Base-by-base conservation (phyloP, 495 filamentous ascomycete species). In the Jackrogersella minutella region DNA sequence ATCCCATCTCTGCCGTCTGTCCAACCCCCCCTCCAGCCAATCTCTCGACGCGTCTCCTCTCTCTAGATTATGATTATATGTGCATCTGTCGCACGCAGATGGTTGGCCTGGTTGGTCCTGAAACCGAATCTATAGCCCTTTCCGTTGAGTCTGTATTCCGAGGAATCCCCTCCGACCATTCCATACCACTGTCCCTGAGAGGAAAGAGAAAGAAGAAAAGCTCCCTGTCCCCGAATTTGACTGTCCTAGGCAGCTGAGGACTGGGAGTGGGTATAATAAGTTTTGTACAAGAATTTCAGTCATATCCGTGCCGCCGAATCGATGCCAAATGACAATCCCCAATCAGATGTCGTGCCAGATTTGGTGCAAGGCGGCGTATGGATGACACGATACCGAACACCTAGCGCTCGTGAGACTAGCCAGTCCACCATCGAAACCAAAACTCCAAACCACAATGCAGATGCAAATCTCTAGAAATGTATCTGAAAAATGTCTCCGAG, bases 381-480 rank as follows among this genome's bases (percentile, higher is more conserved):
- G 14, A 51, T n/a, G 41, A 30, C 11, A 53, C 19, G 56, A 65
- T 37, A 19, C 13, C 30, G 44, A 51, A 33, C 39, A 37, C 13
- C 40, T 5, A 5, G 33, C 31, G 4, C 28, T 58, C 24, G 58
- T 14, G 37, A 31, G 24, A 54, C 40, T 54, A 26, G 28, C 50
- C 41, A 10, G 22, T 44, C 55, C 55, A 55, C 30, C 41, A 55
- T 26, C 34, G 30, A 30, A 41, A 56, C 26, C 61, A 44, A 40
- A 69, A 69, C 66, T 65, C 66, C 66, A 62, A 39, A 53, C 57
- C 66, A 50, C 55, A 22, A 61, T 64, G 66, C 66, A 57, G 43
- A 57, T 58, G 61, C 19, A 17, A 54, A 60, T 36, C 34, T 41
- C 21, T 49, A 56, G 24, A 69, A 56, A 28, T 16, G 41, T 22